Percentiles rank a stretch among this genome's conserved stretches.
Conservation (phyloP, 805 yeast genomes). For the Wickerhamiella sergipiensis region DNA sequence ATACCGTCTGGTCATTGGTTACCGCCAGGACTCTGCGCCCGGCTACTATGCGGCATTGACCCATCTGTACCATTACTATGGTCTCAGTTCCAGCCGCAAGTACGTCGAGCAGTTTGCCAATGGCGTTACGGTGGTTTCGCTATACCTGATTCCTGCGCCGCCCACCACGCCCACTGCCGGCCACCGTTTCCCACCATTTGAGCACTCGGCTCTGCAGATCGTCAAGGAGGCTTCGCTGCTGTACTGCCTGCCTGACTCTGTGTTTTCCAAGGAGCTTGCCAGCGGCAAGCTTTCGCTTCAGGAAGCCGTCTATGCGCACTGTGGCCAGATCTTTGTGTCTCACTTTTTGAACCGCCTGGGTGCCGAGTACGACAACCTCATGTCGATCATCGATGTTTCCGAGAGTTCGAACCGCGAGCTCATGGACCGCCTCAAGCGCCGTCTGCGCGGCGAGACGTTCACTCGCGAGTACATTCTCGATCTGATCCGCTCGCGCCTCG, state of each 20-base stretch:
- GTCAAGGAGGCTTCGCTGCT: slow-evolving; percentile 87
- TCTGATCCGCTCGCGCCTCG: slow-evolving; percentile 55
- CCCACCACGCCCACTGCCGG: slow-evolving; percentile 25
- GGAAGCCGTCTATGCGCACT: slow-evolving; percentile 88
- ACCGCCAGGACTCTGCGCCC: slow-evolving; percentile 68
- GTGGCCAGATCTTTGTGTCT: slow-evolving; percentile 81
- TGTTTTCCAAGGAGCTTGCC: slow-evolving; percentile 61
- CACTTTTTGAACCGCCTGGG: slow-evolving; percentile 93
- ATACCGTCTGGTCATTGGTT: slow-evolving; percentile 79
- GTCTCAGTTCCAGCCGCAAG: slow-evolving; percentile 70
- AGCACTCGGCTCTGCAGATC: slow-evolving; percentile 73
- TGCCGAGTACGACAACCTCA: slow-evolving; percentile 65
- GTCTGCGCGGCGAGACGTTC: slow-evolving; percentile 86
- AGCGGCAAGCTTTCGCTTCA: slow-evolving; percentile 74
- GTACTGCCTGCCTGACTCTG: slow-evolving; percentile 80
- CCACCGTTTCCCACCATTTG: slow-evolving; percentile 34
- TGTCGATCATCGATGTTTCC: slow-evolving; percentile 48
- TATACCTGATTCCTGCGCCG: slow-evolving; percentile 62
- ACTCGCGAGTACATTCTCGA: slow-evolving; percentile 73
- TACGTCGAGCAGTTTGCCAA: slow-evolving; percentile 90
- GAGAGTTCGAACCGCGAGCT: slow-evolving; percentile 61
- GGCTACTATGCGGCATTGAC: slow-evolving; percentile 78
- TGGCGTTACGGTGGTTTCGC: slow-evolving; percentile 73
- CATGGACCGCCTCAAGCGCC: slow-evolving; percentile 64
- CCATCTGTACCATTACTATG: slow-evolving; percentile 78